Base-by-base conservation (phyloP, 257 asterid genomes). In the Catharanthus roseus region DNA sequence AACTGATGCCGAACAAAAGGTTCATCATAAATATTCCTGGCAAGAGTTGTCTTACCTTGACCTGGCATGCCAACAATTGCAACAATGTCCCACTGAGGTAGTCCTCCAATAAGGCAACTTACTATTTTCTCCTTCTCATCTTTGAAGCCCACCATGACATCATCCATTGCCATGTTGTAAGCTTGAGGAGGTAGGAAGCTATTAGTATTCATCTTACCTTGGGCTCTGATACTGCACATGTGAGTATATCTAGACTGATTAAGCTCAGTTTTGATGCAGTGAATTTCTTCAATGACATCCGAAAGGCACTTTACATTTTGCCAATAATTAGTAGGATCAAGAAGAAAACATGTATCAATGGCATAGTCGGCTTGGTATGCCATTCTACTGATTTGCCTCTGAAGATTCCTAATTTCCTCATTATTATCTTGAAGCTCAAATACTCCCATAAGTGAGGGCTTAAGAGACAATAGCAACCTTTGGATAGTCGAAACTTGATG, bases 11-110 rank as follows among this genome's bases (percentile, higher is more conserved):
- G 3, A 19, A 58, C 47, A 24, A 11, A 2, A 31, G 9, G 7
- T 26, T 54, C 45, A 6, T 65, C 26, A 56, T 23, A 66, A 6
- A 65, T 10, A 10, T 42, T 65, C 21, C 47, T 49, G 51, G 76
- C 76, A 0, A 72, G 47, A 4, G 76, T 72, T 26, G 70, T 72
- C 47, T 72, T 72, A 8, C 76, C 63, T 28, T 19, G 67, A 10
- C 73, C 68, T 21, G 67, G 64, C 79, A 75, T 75, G 1, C 70
- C 74, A 26, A 75, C 44, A 47, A 69, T 75, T 38, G 74, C 26
- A 33, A 75, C 65, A 34, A 75, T 45, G 11, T 45, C 74, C 2
- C 61, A 69, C 8, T 34, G 13, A 15, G 7, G 5, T 18, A 11
- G 0, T 49, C 38, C 49, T 33, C 67, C 53, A 6, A 23, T 39